Evolutionary conservation across 495 filamentous ascomycete genomes (phyloP), one percentile per base, ranked within the genome.

Genomic region (Penicillium pulvis): DNA sequence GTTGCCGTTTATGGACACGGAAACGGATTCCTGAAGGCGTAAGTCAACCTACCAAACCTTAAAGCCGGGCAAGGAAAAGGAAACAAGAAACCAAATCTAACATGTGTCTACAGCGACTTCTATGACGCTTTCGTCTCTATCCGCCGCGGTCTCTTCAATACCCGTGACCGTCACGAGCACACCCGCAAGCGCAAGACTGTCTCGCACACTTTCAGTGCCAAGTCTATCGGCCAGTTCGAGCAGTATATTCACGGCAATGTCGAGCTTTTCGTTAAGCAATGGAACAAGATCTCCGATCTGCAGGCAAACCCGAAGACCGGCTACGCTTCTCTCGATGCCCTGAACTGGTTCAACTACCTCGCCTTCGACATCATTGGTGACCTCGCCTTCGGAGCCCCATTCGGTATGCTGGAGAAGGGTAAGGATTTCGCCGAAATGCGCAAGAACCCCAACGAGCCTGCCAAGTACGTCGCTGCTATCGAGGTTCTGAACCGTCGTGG

Each of bases 121-220:
- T 96, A 96, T 67, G 91, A 96, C 69, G 90, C 90, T 48, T 96
- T 96, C 61, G 91, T 96, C 65, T 91, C 89, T 31, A 93, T 97
- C 69, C 82, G 81, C 35, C 85, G 90, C 9, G 92, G 91, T 42
- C 79, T 97, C 24, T 97, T 96, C 90, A 96, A 94, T 75, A 96
- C 92, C 3, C 83, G 92, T 30, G 85, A 93, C 76, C 83, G 92
- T 50, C 75, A 77, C 23, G 90, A 96, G 67, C 91, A 97, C 74
- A 88, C 89, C 2, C 87, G 92, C 67, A 97, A 97, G 81, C 85
- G 92, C 51, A 97, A 96, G 82, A 88, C 87, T 1, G 83, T 97
- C 49, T 87, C 90, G 1, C 90, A 95, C 71, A 93, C 90, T 17
- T 97, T 97, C 78, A 88, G 86, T 17, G 82, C 87, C 61, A 96